A percentile compares a stretch with the other conserved stretches of the same genome.
These are phyloP conservation scores for Paraleonurus japonicus DNA, from an alignment of 257 asterid genomes.

Conservation along the genomic window DNA sequence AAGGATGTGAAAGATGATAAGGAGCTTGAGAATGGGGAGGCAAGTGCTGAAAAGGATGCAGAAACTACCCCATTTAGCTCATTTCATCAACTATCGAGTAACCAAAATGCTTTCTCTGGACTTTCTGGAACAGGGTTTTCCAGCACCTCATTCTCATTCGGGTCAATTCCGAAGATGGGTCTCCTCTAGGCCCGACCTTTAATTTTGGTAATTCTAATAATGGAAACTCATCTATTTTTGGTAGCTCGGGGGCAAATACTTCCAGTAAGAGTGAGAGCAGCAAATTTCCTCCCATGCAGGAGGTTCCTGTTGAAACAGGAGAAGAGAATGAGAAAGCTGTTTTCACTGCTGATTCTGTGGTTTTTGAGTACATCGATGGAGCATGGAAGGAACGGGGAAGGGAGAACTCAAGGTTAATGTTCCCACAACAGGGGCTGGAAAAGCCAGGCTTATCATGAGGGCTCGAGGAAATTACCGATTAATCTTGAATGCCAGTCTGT, in stretches of 20 bases:
- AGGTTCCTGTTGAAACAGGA: slow-evolving; percentile 65
- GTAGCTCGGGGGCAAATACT: slow-evolving; percentile 34
- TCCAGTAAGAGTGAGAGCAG: slow-evolving; percentile 41
- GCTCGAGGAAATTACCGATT: slow-evolving; percentile 78
- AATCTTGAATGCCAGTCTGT: slow-evolving; percentile 80
- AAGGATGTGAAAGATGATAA: slow-evolving; percentile 40
- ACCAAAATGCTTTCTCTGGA: slow-evolving; percentile 90
- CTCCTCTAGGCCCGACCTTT: slow-evolving; percentile 39
- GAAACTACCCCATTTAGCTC: slow-evolving; percentile 68
- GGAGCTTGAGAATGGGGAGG: slow-evolving; percentile 34
- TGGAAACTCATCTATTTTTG: slow-evolving; percentile 49
- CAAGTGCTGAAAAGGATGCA: slow-evolving; percentile 38
- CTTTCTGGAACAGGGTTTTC: slow-evolving; percentile 87
- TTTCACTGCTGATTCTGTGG: slow-evolving; percentile 66
- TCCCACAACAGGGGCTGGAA: slow-evolving; percentile 48
- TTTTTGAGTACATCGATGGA: slow-evolving; percentile 68
- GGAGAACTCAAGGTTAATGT: slow-evolving; percentile 84
- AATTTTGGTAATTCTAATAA: slow-evolving; percentile 47
- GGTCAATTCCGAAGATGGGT: slow-evolving; percentile 51
- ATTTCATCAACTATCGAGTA: slow-evolving; percentile 71
- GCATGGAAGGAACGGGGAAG: slow-evolving; percentile 88
- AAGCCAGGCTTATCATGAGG: slow-evolving; percentile 87
- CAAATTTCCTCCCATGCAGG: slow-evolving; percentile 55
- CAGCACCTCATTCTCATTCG: slow-evolving; percentile 69
- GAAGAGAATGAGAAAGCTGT: slow-evolving; percentile 74